A percentile compares a stretch with the other conserved stretches of the same genome.
Evolutionary conservation across 2,329 filamentous ascomycete genomes (phyloP).

Genomic region (Plenodomus lindquistii): DNA sequence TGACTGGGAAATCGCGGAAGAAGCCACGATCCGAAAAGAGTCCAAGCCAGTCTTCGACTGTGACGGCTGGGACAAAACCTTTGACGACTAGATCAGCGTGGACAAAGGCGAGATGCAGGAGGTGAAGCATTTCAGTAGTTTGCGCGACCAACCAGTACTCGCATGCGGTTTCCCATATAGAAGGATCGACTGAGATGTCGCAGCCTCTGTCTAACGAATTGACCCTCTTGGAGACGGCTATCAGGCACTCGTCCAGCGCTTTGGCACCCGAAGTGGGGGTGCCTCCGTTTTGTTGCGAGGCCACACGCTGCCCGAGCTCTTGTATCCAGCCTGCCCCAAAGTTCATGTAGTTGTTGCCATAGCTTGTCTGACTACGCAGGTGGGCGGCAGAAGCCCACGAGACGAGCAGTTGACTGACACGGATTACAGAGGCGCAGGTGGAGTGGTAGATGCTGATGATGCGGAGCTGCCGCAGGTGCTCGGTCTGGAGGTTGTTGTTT

Average conservation of each 20-base stretch:
- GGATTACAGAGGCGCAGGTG: constrained; percentile 63
- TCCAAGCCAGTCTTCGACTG: constrained; percentile 40
- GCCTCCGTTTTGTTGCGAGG: constrained; percentile 46
- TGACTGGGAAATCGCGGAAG: constrained; percentile 63
- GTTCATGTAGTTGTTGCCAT: constrained; percentile 33
- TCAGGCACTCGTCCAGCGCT: constrained; percentile 49
- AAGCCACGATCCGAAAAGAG: constrained; percentile 53
- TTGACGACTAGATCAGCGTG: constrained; percentile 60
- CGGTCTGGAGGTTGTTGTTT: constrained; percentile 59
- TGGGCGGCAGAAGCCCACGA: constrained; percentile 36
- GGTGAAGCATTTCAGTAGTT: constrained; percentile 72
- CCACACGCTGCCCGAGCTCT: constrained; percentile 35
- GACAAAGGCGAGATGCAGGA: constrained; percentile 73
- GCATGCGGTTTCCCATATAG: constrained; percentile 60
- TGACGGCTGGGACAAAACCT: constrained; percentile 35
- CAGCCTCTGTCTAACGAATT: constrained; percentile 48
- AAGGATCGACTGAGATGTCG: constrained; percentile 53
- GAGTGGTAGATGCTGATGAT: constrained; percentile 72
- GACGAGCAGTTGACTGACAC: constrained; percentile 42
- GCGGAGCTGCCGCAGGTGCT: constrained; percentile 66
- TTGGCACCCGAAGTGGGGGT: constrained; percentile 33
- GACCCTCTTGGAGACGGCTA: constrained; percentile 54
- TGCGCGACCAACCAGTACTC: constrained; percentile 66
- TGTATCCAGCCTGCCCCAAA: constrained; percentile 38
- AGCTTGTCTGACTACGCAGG: constrained; percentile 32